phyloP scores from a whole-genome alignment of 129 eudicot species.

The Kitagawia praeruptora region DNA sequence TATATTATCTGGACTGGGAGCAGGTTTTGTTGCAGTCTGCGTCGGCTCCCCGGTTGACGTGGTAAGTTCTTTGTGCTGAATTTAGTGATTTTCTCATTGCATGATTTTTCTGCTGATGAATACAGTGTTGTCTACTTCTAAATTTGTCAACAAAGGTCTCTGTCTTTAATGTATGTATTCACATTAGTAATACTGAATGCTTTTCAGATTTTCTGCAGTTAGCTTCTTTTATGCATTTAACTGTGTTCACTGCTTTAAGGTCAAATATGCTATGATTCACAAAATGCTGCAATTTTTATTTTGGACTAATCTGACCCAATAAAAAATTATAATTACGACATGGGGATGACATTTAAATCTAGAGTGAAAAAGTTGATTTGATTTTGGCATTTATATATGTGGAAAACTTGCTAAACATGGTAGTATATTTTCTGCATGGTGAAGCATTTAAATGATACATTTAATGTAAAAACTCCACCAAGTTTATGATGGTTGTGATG shows the following conservation, averaged over 20 bases:
- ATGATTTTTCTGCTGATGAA: not conserved
- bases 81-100: not conserved
- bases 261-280: not conserved
- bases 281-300: not conserved
- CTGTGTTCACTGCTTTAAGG: not conserved
- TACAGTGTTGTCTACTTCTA: not conserved
- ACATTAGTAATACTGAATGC: too few relatives aligned
- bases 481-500: not conserved
- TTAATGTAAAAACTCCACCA: not conserved
- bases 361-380: not conserved
- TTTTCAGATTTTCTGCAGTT: not conserved
- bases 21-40: constrained; percentile 95
- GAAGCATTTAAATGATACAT: not conserved
- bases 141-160: not conserved
- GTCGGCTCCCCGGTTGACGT: constrained; percentile 98
- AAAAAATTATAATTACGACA: not conserved
- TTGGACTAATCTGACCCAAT: not conserved
- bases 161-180: not conserved
- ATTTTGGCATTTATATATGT: not conserved
- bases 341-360: not conserved
- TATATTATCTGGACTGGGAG: constrained; percentile 81
- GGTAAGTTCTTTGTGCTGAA: constrained; percentile 33
- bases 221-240: not conserved
- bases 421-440: not conserved
- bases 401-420: not conserved